A percentile compares a stretch with the other conserved stretches of the same genome.
phyloP scores from a whole-genome alignment of 192 early-diverging fungal genomes.

The Spizellomyces sp. region DNA sequence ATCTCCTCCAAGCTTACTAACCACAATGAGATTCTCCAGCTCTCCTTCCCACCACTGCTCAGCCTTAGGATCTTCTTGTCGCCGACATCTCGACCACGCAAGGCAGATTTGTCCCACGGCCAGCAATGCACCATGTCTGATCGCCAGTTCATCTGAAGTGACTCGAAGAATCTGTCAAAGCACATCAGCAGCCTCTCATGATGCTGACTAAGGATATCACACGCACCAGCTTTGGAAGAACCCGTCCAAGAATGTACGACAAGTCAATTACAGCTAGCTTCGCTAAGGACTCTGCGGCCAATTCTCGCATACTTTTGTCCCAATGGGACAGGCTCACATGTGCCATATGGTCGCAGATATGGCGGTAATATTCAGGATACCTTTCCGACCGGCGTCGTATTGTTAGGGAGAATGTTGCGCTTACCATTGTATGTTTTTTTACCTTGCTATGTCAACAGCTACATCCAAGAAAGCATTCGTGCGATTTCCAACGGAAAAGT shows the following conservation, averaged over 20 bases:
- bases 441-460: conserved; percentile 73
- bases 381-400: conserved; percentile 33
- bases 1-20: too few relatives aligned
- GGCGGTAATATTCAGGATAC: conserved; percentile 74
- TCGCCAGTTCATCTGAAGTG: conserved; percentile 48
- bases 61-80: too few relatives aligned
- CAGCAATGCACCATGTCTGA: conserved; percentile 65
- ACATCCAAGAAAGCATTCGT: conserved; percentile 73
- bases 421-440: conserved; percentile 10
- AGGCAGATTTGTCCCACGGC: conserved; percentile 62
- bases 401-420: background rate
- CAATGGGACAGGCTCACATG: conserved; percentile 76
- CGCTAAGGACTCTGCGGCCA: conserved; percentile 74
- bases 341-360: conserved; percentile 73
- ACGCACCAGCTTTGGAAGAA: conserved; percentile 28
- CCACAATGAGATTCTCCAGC: background rate
- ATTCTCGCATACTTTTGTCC: conserved; percentile 79
- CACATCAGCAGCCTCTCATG: background rate
- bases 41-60: background rate
- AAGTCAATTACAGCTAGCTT: conserved; percentile 54
- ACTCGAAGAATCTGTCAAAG: conserved; percentile 48
- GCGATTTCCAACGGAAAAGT: conserved; percentile 87
- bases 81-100: conserved; percentile 32
- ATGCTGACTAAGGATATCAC: background rate
- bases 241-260: conserved; percentile 18